A percentile compares a stretch with the other conserved stretches of the same genome.
Conservation (phyloP, 169 alveolate genomes). For the Plasmodium coatneyi region DNA sequence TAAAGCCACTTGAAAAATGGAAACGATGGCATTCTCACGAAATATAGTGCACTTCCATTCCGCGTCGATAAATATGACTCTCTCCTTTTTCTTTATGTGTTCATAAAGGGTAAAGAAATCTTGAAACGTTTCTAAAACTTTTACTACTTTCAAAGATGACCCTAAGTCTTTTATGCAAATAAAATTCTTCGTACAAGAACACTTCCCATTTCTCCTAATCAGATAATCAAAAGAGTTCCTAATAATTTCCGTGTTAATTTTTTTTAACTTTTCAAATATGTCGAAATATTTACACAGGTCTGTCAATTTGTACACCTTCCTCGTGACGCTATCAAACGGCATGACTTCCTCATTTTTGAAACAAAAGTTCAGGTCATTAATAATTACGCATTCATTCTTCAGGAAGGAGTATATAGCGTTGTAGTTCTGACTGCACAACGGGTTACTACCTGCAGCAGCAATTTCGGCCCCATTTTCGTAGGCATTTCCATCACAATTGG, state of each 20-base stretch:
- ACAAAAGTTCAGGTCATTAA: slow-evolving; percentile 16
- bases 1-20: slow-evolving; percentile 52
- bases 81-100: slow-evolving; percentile 41
- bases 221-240: slow-evolving; percentile 49
- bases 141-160: slow-evolving; percentile 27
- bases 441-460: not conserved
- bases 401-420: slow-evolving; percentile 17
- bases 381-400: slow-evolving; percentile 28
- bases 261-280: slow-evolving; percentile 41
- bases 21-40: slow-evolving; percentile 48
- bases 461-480: not conserved
- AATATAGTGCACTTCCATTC: slow-evolving; percentile 65
- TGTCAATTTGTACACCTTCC: slow-evolving; percentile 40
- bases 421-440: not conserved
- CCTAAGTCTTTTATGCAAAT: slow-evolving; percentile 63
- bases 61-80: slow-evolving; percentile 47
- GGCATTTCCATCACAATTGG: not conserved
- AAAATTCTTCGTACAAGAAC: slow-evolving; percentile 31
- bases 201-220: slow-evolving; percentile 27
- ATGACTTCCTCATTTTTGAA: slow-evolving; percentile 50
- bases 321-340: slow-evolving; percentile 23
- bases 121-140: slow-evolving; percentile 11
- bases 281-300: slow-evolving; percentile 63
- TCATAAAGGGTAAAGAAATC: slow-evolving; percentile 39
- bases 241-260: slow-evolving; percentile 37